A percentile compares a stretch with the other conserved stretches of the same genome.
These are phyloP conservation scores for Nemania sp. DNA, from an alignment of 2,329 filamentous ascomycete genomes.

Conservation along the genomic window DNA sequence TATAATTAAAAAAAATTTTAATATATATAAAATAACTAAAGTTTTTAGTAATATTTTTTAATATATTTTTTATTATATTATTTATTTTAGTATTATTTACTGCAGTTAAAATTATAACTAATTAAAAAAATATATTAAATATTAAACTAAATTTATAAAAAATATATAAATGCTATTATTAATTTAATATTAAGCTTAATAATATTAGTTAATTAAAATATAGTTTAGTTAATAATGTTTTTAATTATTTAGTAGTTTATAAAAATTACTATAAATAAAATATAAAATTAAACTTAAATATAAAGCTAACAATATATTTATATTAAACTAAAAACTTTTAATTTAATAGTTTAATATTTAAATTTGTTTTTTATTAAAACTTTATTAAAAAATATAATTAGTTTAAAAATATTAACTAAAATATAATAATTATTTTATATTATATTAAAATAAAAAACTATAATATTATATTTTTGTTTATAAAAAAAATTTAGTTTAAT, in stretches of 20 bases:
- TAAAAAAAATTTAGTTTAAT: neutral
- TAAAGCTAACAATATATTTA: neutral
- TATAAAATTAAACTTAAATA: neutral
- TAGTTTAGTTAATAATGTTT: conserved; percentile 12
- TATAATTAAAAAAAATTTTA: conserved; percentile 5
- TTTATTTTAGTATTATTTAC: neutral
- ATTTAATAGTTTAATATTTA: neutral
- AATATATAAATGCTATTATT: too few relatives aligned
- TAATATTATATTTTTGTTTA: neutral
- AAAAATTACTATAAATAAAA: conserved; percentile 1
- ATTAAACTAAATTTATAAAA: conserved; percentile 6
- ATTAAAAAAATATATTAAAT: conserved; percentile 2
- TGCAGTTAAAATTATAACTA: neutral
- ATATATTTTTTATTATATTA: neutral
- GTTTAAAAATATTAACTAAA: neutral
- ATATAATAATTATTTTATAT: neutral
- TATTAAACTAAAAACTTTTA: neutral
- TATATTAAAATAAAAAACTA: neutral
- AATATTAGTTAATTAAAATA: conserved; percentile 1
- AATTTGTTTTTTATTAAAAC: neutral
- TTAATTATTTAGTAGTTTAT: conserved; percentile 8
- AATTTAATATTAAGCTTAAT: conserved; percentile 19
- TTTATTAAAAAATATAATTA: conserved; percentile 13
- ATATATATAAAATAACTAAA: conserved; percentile 5
- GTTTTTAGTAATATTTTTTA: conserved; percentile 13